Evolutionary conservation across 257 asterid species (phyloP).

Genomic region (Sherardia arvensis): DNA sequence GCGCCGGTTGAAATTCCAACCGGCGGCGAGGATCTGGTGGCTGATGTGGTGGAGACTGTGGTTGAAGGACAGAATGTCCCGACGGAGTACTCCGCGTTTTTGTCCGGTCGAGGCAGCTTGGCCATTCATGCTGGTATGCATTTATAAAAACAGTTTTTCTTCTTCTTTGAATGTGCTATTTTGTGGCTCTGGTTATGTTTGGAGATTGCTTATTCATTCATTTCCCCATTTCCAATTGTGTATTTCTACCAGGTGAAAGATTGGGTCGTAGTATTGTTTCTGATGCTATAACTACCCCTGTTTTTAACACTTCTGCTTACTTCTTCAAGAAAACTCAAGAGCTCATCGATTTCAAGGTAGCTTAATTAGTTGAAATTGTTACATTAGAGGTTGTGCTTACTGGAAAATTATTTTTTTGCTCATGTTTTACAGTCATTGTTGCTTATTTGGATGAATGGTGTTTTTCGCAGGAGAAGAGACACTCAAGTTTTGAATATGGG

Average conservation of each 20-base stretch:
- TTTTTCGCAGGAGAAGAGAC: conserved; percentile 61
- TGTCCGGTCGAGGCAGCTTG: conserved; percentile 71
- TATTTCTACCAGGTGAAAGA: conserved; percentile 63
- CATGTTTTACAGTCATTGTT: too few relatives aligned
- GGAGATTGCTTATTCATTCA: background rate
- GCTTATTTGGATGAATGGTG: background rate
- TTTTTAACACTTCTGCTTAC: conserved; percentile 86
- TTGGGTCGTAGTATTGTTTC: conserved; percentile 71
- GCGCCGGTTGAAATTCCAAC: conserved; percentile 35
- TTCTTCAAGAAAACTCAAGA: conserved; percentile 79
- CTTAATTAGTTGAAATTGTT: background rate
- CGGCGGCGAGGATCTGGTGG: conserved; percentile 36
- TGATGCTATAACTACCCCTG: conserved; percentile 89
- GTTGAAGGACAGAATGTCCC: conserved; percentile 36
- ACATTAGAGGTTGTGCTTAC: background rate
- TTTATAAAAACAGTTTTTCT: background rate
- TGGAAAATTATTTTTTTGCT: too few relatives aligned
- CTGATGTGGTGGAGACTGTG: conserved; percentile 24
- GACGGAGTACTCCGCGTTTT: conserved; percentile 54
- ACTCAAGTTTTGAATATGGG: conserved; percentile 78
- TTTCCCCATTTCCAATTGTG: background rate
- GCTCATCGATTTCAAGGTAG: conserved; percentile 87
- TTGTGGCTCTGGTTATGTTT: background rate
- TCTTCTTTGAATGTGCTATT: background rate
- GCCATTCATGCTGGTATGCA: conserved; percentile 87